Percentiles rank a stretch among this genome's conserved stretches.
Conservation (phyloP, 371 early-diverging fungal genomes). For the Circinella minor region DNA sequence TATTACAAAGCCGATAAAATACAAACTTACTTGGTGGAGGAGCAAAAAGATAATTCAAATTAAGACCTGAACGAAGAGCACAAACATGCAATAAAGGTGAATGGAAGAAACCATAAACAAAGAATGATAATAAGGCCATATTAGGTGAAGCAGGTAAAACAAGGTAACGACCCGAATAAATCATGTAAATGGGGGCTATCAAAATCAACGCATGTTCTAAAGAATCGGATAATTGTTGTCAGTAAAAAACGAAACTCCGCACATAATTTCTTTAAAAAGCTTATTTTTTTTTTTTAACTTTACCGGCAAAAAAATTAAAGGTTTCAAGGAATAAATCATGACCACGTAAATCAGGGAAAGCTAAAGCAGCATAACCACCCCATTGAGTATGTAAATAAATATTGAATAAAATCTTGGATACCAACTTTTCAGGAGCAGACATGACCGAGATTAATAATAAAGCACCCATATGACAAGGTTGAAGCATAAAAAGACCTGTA, state of each 20-base stretch:
- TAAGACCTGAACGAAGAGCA: slow-evolving; percentile 58
- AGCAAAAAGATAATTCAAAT: slow-evolving; percentile 64
- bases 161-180: slow-evolving; percentile 60
- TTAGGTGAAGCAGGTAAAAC: slow-evolving; percentile 57
- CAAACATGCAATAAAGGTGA: slow-evolving; percentile 54
- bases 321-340: slow-evolving; percentile 57
- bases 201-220: slow-evolving; percentile 62
- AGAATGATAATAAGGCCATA: slow-evolving; percentile 59
- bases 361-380: slow-evolving; percentile 63
- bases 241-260: not conserved
- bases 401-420: slow-evolving; percentile 65
- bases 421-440: slow-evolving; percentile 47
- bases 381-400: slow-evolving; percentile 68
- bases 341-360: slow-evolving; percentile 63
- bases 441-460: slow-evolving; percentile 55
- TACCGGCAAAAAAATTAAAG: slow-evolving; percentile 68
- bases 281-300: slow-evolving; percentile 8
- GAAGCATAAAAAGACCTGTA: slow-evolving; percentile 58
- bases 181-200: slow-evolving; percentile 62
- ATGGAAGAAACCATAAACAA: slow-evolving; percentile 62
- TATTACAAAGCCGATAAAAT: too few relatives aligned
- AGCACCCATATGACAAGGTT: slow-evolving; percentile 71
- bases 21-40: slow-evolving; percentile 58
- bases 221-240: not conserved
- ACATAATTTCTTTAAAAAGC: not conserved